These are phyloP conservation scores for Colletotrichum sp. DNA, from an alignment of 2,329 filamentous ascomycete species.

Conservation along the genomic window DNA sequence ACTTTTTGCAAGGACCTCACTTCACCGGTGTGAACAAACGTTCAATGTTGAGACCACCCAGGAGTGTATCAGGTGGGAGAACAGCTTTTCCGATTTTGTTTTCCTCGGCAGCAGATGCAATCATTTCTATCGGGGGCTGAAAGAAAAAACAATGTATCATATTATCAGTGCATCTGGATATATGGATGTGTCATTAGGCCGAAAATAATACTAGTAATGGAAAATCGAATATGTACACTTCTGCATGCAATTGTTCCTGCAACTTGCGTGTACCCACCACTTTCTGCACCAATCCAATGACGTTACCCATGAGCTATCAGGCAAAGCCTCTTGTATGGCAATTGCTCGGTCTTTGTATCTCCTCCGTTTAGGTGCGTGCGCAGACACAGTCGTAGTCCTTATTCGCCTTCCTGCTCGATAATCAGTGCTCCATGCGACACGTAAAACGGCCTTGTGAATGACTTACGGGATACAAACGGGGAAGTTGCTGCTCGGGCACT, in stretches of 20 bases:
- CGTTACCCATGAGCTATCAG: neutral
- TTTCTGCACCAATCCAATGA: accelerated
- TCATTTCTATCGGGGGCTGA: neutral
- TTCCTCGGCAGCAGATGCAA: accelerated
- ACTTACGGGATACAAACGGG: neutral
- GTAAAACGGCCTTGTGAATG: neutral
- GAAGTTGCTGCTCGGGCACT: neutral
- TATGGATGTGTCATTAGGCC: neutral
- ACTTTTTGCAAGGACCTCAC: neutral
- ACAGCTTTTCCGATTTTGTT: no score
- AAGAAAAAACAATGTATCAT: neutral
- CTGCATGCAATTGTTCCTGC: neutral
- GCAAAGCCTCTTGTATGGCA: neutral
- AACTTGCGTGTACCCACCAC: neutral
- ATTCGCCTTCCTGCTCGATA: neutral
- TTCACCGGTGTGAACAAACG: neutral
- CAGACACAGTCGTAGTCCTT: neutral
- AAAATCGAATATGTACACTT: neutral
- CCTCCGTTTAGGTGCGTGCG: neutral
- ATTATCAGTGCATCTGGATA: neutral
- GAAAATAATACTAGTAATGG: no score
- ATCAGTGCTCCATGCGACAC: neutral
- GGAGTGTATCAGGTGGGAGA: accelerated
- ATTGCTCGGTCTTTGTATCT: neutral
- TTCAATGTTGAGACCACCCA: accelerated